phyloP scores from a whole-genome alignment of 1,139 yeast genomes.

The Tardiomyces blankii region DNA sequence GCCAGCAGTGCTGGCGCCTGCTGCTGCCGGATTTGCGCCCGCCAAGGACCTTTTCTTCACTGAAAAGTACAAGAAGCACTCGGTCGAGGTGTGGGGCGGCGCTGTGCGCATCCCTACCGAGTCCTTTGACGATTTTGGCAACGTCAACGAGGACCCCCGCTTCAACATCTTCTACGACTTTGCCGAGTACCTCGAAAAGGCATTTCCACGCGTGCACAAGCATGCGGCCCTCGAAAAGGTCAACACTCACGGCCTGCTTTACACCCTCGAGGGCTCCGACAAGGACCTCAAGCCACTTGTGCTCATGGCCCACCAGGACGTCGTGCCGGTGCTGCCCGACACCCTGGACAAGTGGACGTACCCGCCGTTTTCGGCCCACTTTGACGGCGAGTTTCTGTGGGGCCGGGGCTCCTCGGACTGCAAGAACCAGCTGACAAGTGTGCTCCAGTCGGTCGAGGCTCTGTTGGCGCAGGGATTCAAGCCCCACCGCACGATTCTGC shows the following conservation, averaged over 20 bases:
- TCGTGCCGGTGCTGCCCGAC: conserved; percentile 63
- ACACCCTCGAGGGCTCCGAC: conserved; percentile 54
- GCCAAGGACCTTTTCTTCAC: conserved; percentile 9
- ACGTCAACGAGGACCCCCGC: conserved; percentile 26
- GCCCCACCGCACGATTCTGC: conserved; percentile 45
- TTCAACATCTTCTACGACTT: conserved; percentile 39
- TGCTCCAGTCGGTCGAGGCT: conserved; percentile 48
- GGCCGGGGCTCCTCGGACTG: conserved; percentile 64
- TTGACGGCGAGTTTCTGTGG: conserved; percentile 45
- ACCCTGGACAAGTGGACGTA: conserved; percentile 51
- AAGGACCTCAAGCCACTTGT: conserved; percentile 47
- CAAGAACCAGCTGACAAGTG: conserved; percentile 45
- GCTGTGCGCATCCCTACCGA: conserved; percentile 56
- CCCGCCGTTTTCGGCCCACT: conserved; percentile 61
- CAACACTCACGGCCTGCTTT: conserved; percentile 56
- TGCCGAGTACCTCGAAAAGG: conserved; percentile 40
- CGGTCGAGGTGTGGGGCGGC: conserved; percentile 26
- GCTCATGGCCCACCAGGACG: conserved; percentile 72
- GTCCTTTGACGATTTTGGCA: conserved; percentile 41
- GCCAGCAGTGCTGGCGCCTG: not conserved
- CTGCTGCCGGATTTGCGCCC: not conserved
- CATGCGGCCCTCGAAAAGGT: conserved; percentile 42
- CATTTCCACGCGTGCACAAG: conserved; percentile 50
- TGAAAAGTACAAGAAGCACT: conserved; percentile 15
- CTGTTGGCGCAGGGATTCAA: conserved; percentile 32